Percentiles rank a stretch among this genome's conserved stretches.
Conservation (phyloP, 257 asterid species). For the Fraxinus pennsylvanica region DNA sequence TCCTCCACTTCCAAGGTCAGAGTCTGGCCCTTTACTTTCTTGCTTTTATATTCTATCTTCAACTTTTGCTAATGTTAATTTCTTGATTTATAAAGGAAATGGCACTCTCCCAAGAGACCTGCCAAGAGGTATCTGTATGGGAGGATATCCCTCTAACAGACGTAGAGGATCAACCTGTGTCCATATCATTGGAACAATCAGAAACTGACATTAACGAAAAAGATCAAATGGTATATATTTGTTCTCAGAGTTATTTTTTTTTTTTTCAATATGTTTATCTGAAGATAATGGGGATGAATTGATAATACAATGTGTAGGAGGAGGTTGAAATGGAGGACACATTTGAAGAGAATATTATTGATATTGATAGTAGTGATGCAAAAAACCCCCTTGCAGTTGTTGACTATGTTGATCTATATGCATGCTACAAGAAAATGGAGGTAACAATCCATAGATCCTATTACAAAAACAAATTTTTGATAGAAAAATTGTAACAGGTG, state of each 20-base stretch:
- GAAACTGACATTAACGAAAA: constrained; percentile 47
- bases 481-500: too few species aligned
- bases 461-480: too few species aligned
- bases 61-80: constrained; percentile 25
- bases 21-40: constrained; percentile 15
- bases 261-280: neutral
- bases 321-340: constrained; percentile 96
- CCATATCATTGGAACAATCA: constrained; percentile 68
- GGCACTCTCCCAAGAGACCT: constrained; percentile 46
- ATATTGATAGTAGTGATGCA: constrained; percentile 66
- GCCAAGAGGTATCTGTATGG: constrained; percentile 52
- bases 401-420: constrained; percentile 73
- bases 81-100: constrained; percentile 48
- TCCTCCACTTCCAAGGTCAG: constrained; percentile 49
- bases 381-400: constrained; percentile 68
- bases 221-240: constrained; percentile 45
- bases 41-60: neutral
- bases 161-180: constrained; percentile 56
- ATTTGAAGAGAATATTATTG: constrained; percentile 63
- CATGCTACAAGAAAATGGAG: constrained; percentile 78
- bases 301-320: constrained; percentile 28
- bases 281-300: neutral
- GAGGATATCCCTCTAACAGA: constrained; percentile 59
- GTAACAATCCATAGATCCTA: constrained; percentile 27
- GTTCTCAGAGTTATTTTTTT: neutral